Evolutionary conservation across 2,329 filamentous ascomycete genomes (phyloP), one percentile per base, ranked within the genome.

Genomic region (Colletotrichum kahawae): DNA sequence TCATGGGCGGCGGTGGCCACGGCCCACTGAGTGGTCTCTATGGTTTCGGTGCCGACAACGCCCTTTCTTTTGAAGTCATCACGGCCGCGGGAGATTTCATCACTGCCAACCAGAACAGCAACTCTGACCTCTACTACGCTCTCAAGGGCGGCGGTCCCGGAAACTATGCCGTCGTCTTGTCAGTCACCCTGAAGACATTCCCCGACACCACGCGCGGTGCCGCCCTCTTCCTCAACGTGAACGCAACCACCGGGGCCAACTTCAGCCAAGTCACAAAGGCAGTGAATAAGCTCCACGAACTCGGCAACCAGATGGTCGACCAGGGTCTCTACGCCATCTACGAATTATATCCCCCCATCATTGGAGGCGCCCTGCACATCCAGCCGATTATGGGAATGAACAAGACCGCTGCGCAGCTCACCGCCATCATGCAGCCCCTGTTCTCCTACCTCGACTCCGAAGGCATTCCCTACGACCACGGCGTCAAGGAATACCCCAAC

Each of bases 1-100:
- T 90, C 74, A 87, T 87, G 2, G 89, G 91, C 80, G 91, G 90
- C 6, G 91, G 90, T 14, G 91, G 91, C 1, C 90, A 92, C 78
- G 86, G 85, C 0, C 83, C 87, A 0, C 80, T 89, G 24, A 82
- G 83, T 5, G 87, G 86, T 3, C 81, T 82, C 13, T 85, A 87
- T 62, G 90, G 90, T 5, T 71, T 79, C 63, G 77, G 79, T 5
- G 88, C 88, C 3, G 89, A 91, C 77, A 87, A 89, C 66, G 85
- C 86, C 0, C 80, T 91, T 4, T 83, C 86, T 31, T 86, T 84
- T 77, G 82, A 88, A n/a, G 84, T 87, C 4, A 79, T 91, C 18
- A 87, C 87, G 5, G 87, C 85, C 0, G 78, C 81, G 12, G 89
- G 90, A 1, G 70, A 82, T n/a, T 80, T 87, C 24, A 76, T 89